Evolutionary conservation across 1,284 basidiomycete species (phyloP), one percentile per base, ranked within the genome.

Genomic region (Malassezia slooffiae): DNA sequence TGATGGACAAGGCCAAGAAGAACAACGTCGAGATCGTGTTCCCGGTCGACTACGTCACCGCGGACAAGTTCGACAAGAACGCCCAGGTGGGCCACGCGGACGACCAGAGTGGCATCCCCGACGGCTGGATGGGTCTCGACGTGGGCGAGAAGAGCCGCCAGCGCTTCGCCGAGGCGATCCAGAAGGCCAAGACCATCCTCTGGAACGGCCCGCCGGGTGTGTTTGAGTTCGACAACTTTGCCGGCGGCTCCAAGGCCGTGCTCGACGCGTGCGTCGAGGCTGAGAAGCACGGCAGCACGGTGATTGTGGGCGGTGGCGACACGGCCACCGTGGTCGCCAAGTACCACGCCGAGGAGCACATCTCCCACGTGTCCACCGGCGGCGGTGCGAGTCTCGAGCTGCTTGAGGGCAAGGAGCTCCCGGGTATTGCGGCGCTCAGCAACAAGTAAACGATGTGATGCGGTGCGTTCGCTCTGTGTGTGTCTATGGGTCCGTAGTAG

Each of bases 121-220:
- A 84, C 41, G 85, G 79, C 38, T 90, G 86, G 85, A 82, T 90
- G 82, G 93, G 91, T 65, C 82, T 97, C 41, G 91, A 73, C 46
- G 66, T 65, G 32, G 65, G 66, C 31, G 57, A 60, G 42, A 77
- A 91, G 75, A 87, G 82, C 56, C 79, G 79, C 42, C 76, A 85
- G 65, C 74, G 85, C 51, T 97, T 84, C 76, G 76, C 75, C 39
- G 67, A 81, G 60, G 80, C 88, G 19, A 89, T 96, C 49, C 71
- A 82, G 44, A 80, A 85, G 67, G 77, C 88, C 53, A 96, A 90
- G 79, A 97, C 93, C 35, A 90, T 97, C 71, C 81, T 97, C 49
- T 97, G 91, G 90, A 97, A 97, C 71, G 91, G 66, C 20, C 90
- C 91, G 30, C 85, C 91, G 34, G 91, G 91, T 64, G 91, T 97